A percentile compares a stretch with the other conserved stretches of the same genome.
Evolutionary conservation across 495 filamentous ascomycete species (phyloP).

Genomic region (Hyaloscypha variabilis): DNA sequence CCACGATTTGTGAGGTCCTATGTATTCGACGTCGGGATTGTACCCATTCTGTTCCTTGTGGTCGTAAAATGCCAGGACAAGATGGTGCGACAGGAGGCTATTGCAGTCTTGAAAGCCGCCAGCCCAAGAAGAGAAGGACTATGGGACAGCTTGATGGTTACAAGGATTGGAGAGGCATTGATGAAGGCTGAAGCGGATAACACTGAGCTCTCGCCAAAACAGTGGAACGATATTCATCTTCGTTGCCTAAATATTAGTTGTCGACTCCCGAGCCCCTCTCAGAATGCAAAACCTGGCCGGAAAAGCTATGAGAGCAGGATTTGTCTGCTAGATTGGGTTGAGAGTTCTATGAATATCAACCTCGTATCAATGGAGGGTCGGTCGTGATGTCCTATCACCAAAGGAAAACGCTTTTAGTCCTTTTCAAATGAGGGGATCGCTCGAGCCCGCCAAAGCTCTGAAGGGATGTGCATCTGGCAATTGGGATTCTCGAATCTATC

Average conservation of each 20-base stretch:
- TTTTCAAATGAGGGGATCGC: too few relatives aligned
- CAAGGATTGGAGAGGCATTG: neutral
- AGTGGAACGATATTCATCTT: slow-evolving; percentile 6
- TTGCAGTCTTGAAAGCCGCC: neutral
- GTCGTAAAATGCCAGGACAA: neutral
- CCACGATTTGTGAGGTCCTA: neutral
- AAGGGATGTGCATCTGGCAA: too few relatives aligned
- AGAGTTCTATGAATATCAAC: slow-evolving; percentile 1
- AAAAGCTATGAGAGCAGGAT: neutral
- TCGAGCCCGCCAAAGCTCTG: too few relatives aligned
- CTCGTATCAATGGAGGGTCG: neutral
- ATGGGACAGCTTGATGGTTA: neutral
- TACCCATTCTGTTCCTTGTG: neutral
- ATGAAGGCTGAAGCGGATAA: neutral
- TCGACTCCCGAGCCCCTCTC: neutral
- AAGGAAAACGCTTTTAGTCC: too few relatives aligned
- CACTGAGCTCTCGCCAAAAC: neutral
- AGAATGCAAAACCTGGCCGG: neutral
- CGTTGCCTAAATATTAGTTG: slow-evolving; percentile 1
- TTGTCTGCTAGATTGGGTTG: slow-evolving; percentile 4
- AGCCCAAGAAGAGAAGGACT: slow-evolving; percentile 4
- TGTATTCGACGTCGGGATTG: neutral
- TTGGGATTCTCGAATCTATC: too few relatives aligned
- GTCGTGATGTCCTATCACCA: too few relatives aligned
- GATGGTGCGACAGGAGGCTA: neutral